Evolutionary conservation across 495 filamentous ascomycete species (phyloP).

Genomic region (Trichoderma parareesei): DNA sequence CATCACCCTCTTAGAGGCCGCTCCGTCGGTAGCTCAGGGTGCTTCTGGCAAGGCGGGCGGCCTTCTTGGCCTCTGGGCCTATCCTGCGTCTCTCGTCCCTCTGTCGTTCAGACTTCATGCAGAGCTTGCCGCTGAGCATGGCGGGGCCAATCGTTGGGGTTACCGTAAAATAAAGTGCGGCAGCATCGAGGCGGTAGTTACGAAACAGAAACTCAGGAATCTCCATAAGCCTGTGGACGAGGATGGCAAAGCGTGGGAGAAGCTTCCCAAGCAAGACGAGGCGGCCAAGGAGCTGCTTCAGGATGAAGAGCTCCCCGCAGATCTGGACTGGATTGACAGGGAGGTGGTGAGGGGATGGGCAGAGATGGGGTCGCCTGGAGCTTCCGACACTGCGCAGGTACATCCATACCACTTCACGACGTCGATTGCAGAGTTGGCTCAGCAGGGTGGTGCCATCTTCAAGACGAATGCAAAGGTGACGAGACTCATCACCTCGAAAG

Average conservation of each 20-base stretch:
- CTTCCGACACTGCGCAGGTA: constrained; percentile 74
- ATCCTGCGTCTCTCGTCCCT: constrained; percentile 76
- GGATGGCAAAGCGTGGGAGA: constrained; percentile 39
- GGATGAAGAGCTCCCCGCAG: constrained; percentile 53
- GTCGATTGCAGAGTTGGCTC: constrained; percentile 71
- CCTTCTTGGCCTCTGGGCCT: constrained; percentile 86
- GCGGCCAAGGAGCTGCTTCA: constrained; percentile 48
- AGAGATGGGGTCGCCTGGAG: constrained; percentile 68
- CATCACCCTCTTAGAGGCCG: constrained; percentile 84
- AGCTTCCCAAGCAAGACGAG: constrained; percentile 65
- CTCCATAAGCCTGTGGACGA: constrained; percentile 22
- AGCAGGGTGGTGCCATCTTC: constrained; percentile 65
- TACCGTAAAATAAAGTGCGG: constrained; percentile 76
- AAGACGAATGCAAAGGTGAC: constrained; percentile 53
- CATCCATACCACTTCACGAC: constrained; percentile 92
- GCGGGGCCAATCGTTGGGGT: constrained; percentile 76
- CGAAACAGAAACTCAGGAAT: constrained; percentile 27
- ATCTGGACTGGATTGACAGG: constrained; percentile 79
- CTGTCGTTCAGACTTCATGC: constrained; percentile 78
- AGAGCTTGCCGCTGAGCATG: constrained; percentile 77
- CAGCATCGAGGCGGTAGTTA: constrained; percentile 54
- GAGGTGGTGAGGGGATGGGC: constrained; percentile 62
- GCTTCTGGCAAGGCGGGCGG: constrained; percentile 96
- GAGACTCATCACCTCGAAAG: constrained; percentile 39
- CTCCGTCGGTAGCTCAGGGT: constrained; percentile 69